Conservation (phyloP, 805 yeast species). For the Pichia thaimueangensis region DNA sequence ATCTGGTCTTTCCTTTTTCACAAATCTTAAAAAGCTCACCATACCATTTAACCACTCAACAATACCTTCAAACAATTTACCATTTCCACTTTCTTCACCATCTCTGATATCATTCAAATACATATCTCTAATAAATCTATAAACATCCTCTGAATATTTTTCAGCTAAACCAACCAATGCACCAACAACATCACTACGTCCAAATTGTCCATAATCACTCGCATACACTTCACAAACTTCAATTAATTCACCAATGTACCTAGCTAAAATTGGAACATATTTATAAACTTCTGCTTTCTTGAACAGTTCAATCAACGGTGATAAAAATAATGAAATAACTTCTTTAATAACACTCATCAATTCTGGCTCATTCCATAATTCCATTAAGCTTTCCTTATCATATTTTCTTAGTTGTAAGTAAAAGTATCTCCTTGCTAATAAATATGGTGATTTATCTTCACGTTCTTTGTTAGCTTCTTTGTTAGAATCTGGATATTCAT, state of each 20-base stretch:
- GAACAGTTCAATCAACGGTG: slow-evolving; percentile 65
- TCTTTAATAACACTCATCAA: slow-evolving; percentile 70
- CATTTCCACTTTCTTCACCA: slow-evolving; percentile 19
- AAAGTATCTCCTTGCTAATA: slow-evolving; percentile 52
- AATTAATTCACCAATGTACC: slow-evolving; percentile 63
- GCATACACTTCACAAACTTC: slow-evolving; percentile 45
- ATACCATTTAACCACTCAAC: slow-evolving; percentile 69
- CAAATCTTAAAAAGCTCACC: slow-evolving; percentile 54
- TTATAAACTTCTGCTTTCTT: slow-evolving; percentile 59
- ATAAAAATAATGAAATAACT: slow-evolving; percentile 63
- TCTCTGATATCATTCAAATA: slow-evolving; percentile 63
- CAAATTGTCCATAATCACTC: slow-evolving; percentile 36
- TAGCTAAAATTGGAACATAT: slow-evolving; percentile 57
- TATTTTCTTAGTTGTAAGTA: slow-evolving; percentile 57
- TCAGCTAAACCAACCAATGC: slow-evolving; percentile 59
- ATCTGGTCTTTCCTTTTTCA: slow-evolving; percentile 38
- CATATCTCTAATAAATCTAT: slow-evolving; percentile 73
- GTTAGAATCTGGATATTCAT: neutral
- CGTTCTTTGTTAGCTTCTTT: slow-evolving; percentile 10
- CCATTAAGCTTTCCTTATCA: slow-evolving; percentile 70
- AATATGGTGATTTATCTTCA: slow-evolving; percentile 30
- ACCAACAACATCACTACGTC: slow-evolving; percentile 54
- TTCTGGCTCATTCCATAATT: slow-evolving; percentile 81
- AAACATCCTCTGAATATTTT: slow-evolving; percentile 65
- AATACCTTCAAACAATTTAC: slow-evolving; percentile 57